Evolutionary conservation across 352 stramenopile species (phyloP).

Genomic region (Phytophthora melonis): DNA sequence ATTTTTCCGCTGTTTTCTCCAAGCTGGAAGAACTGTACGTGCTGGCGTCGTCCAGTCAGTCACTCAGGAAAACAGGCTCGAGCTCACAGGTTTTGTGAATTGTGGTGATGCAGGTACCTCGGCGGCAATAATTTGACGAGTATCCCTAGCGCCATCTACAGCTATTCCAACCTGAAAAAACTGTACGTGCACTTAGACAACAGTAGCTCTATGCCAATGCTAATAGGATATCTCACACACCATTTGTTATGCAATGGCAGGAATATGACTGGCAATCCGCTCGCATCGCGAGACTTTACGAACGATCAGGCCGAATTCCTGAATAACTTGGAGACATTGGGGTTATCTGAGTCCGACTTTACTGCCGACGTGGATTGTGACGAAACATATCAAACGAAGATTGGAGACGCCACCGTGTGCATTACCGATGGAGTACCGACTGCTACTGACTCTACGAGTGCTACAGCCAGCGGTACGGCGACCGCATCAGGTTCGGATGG

Average conservation of each 20-base stretch:
- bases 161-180: conserved; percentile 48
- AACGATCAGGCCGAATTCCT: conserved; percentile 40
- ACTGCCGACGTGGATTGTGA: conserved; percentile 34
- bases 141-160: conserved; percentile 59
- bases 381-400: conserved; percentile 15
- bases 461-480: neutral
- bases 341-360: conserved; percentile 44
- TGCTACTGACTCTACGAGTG: neutral
- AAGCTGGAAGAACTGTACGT: conserved; percentile 38
- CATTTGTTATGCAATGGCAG: neutral
- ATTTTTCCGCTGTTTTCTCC: conserved; percentile 59
- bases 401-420: conserved; percentile 36
- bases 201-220: neutral
- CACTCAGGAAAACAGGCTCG: neutral
- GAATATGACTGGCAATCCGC: conserved; percentile 50
- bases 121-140: conserved; percentile 59
- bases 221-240: neutral
- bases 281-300: conserved; percentile 43
- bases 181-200: conserved; percentile 40
- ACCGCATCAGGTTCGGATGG: conserved; percentile 6
- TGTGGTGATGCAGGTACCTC: conserved; percentile 36
- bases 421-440: conserved; percentile 21
- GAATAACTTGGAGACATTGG: conserved; percentile 37
- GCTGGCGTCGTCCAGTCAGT: neutral
- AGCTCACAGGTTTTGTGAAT: neutral